These are phyloP conservation scores for Cladobotryum protrusum DNA, from an alignment of 2,329 filamentous ascomycete genomes.

Conservation along the genomic window DNA sequence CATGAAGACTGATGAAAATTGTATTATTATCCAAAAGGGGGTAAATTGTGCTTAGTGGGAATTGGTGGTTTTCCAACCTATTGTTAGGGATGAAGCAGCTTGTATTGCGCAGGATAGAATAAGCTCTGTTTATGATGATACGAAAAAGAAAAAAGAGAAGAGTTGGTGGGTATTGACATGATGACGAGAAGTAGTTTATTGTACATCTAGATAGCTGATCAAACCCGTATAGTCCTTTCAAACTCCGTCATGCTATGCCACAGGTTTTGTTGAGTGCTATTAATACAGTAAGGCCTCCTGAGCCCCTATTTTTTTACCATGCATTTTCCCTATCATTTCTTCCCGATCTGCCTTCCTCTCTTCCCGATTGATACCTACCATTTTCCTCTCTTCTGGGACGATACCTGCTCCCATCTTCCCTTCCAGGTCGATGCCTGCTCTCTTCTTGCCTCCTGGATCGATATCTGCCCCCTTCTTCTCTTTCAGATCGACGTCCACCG, in stretches of 20 bases:
- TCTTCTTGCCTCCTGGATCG: too few species aligned
- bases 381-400: too few species aligned
- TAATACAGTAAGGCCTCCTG: background rate
- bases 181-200: conserved; percentile 10
- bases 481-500: too few species aligned
- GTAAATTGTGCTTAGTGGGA: background rate
- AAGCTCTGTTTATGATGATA: background rate
- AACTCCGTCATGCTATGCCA: too few species aligned
- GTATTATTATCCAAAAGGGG: background rate
- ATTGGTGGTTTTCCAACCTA: background rate
- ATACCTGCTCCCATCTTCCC: too few species aligned
- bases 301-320: background rate
- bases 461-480: too few species aligned
- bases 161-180: background rate
- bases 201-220: conserved; percentile 11
- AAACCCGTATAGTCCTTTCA: background rate
- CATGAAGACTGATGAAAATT: background rate
- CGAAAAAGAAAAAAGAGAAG: too few species aligned
- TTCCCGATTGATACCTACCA: too few species aligned
- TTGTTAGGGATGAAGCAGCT: conserved; percentile 2
- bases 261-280: too few species aligned
- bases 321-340: too few species aligned
- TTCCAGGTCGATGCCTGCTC: too few species aligned
- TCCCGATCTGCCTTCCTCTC: too few species aligned
- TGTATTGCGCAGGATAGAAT: conserved; percentile 9